Conservation (phyloP, 495 filamentous ascomycete genomes). For the Talaromyces nanjingensis region DNA sequence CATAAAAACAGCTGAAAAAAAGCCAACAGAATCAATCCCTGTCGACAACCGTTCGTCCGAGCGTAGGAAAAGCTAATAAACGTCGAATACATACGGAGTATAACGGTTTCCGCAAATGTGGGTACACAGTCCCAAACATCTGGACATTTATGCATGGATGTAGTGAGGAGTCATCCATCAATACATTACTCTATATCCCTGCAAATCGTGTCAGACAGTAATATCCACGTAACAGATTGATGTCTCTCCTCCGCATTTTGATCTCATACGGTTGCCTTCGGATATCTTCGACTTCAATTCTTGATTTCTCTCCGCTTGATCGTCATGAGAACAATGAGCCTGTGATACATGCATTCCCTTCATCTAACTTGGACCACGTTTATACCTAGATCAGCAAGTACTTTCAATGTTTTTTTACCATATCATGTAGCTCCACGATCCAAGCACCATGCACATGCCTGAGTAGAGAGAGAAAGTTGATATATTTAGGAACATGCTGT, state of each 20-base stretch:
- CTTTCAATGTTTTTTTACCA: background rate
- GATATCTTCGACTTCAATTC: background rate
- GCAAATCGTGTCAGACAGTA: background rate
- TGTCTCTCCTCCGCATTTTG: background rate
- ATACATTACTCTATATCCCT: background rate
- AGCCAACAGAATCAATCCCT: background rate
- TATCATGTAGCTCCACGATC: too few relatives aligned
- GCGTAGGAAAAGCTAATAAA: background rate
- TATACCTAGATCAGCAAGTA: background rate
- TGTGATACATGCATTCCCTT: background rate
- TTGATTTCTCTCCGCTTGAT: background rate
- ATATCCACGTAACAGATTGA: background rate
- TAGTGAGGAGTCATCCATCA: background rate
- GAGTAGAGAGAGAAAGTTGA: background rate
- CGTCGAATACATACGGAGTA: too few relatives aligned
- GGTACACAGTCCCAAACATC: background rate
- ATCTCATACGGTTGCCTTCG: background rate
- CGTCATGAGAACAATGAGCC: background rate
- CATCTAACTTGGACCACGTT: background rate
- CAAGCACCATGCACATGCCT: background rate
- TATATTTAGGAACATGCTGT: background rate
- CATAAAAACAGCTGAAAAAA: background rate
- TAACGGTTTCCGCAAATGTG: background rate
- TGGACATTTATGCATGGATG: background rate
- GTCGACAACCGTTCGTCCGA: background rate